Conservation (phyloP, 2,329 filamentous ascomycete species). For the Xylariomycetidae sp. region DNA sequence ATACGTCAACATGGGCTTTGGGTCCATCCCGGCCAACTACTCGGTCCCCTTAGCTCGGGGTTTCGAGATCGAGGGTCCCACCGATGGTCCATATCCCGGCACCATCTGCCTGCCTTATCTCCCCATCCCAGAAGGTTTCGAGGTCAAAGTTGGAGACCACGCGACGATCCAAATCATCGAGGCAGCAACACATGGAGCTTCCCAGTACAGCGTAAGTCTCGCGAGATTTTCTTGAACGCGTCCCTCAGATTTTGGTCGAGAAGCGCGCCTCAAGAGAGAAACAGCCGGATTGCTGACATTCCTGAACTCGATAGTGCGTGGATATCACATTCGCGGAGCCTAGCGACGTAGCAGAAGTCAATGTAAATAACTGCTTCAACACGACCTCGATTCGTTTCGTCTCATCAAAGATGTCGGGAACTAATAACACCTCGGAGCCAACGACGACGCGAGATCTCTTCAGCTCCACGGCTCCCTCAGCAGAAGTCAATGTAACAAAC, state of each 20-base stretch:
- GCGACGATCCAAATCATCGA: conserved; percentile 71
- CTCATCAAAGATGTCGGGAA: too few relatives aligned
- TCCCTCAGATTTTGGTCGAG: not conserved
- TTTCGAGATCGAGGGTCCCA: conserved; percentile 61
- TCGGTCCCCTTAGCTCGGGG: conserved; percentile 60
- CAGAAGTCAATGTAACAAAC: too few relatives aligned
- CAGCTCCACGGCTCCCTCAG: too few relatives aligned
- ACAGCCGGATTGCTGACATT: not conserved
- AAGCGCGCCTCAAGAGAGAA: not conserved
- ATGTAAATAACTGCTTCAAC: conserved; percentile 54
- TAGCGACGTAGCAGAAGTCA: conserved; percentile 26
- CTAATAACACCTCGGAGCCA: too few relatives aligned
- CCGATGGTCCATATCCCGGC: conserved; percentile 58
- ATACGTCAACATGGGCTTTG: conserved; percentile 69
- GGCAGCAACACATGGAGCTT: conserved; percentile 61
- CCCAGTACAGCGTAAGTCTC: conserved; percentile 61
- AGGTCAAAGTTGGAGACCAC: conserved; percentile 58
- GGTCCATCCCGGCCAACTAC: conserved; percentile 59
- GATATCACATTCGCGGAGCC: conserved; percentile 4
- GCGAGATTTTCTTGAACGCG: conserved; percentile 7
- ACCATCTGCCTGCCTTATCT: conserved; percentile 69
- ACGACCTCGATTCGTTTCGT: too few relatives aligned
- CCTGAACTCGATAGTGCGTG: conserved; percentile 4
- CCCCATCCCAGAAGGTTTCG: conserved; percentile 57
- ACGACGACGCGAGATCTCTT: too few relatives aligned